A percentile compares a stretch with the other conserved stretches of the same genome.
These are phyloP conservation scores for Leccinum olivaceoglutinosum DNA, from an alignment of 1,284 basidiomycete genomes.

Conservation along the genomic window DNA sequence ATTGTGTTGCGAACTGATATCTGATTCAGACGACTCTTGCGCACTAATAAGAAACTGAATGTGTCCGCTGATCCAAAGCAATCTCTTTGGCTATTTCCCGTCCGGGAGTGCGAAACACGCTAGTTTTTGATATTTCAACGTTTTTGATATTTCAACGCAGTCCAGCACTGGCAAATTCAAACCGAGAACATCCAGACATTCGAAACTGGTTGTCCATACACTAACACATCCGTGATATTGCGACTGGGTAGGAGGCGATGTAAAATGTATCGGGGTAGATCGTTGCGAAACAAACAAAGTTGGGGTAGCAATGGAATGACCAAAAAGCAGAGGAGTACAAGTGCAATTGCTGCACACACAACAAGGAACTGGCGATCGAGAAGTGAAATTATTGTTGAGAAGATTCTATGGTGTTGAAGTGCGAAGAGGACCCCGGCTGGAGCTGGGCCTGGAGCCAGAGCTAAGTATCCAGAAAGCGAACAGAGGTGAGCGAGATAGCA, in stretches of 20 bases:
- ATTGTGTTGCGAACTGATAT: neutral
- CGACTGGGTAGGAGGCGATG: constrained; percentile 6
- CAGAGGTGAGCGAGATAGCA: neutral
- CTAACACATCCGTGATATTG: constrained; percentile 14
- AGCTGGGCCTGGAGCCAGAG: constrained; percentile 35
- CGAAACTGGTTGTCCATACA: constrained; percentile 20
- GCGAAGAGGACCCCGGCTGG: constrained; percentile 31
- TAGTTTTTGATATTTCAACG: too few species aligned
- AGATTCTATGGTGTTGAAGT: constrained; percentile 22
- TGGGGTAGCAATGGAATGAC: constrained; percentile 11
- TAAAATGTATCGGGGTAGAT: constrained; percentile 20
- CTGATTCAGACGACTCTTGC: neutral
- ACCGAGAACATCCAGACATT: constrained; percentile 4
- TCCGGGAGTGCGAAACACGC: neutral
- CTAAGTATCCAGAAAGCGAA: constrained; percentile 5
- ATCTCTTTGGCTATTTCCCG: neutral
- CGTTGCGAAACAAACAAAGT: constrained; percentile 14
- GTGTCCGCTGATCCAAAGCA: too few species aligned
- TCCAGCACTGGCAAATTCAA: neutral
- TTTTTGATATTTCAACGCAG: neutral
- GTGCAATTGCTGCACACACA: constrained; percentile 19
- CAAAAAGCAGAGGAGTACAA: constrained; percentile 18
- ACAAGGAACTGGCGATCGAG: constrained; percentile 8
- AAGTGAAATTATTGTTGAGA: neutral
- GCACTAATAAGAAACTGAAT: neutral